Evolutionary conservation across 2,329 filamentous ascomycete genomes (phyloP).

Genomic region (Aspergillus nomiae): DNA sequence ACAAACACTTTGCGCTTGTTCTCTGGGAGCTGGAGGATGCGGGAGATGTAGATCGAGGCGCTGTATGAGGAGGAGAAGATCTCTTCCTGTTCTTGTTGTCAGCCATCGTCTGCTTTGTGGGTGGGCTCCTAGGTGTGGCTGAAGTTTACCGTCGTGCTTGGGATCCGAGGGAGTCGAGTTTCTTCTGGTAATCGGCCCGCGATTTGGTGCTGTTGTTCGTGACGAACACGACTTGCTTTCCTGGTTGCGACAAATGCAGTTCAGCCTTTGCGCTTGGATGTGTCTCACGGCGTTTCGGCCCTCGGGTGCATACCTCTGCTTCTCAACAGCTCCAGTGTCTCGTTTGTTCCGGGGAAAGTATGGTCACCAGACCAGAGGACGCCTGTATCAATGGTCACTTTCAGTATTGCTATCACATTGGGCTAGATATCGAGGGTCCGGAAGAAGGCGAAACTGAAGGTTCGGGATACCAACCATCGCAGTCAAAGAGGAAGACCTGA

Average conservation of each 20-base stretch:
- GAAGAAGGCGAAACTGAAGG: background rate
- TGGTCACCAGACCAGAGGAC: constrained; percentile 96
- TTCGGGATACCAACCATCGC: constrained; percentile 72
- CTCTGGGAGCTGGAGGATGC: constrained; percentile 77
- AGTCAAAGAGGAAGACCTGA: constrained; percentile 92
- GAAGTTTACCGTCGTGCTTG: constrained; percentile 62
- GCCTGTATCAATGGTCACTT: constrained; percentile 58
- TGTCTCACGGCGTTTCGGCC: constrained; percentile 7
- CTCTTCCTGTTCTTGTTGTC: constrained; percentile 66
- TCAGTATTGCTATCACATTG: constrained; percentile 36
- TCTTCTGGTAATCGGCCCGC: constrained; percentile 87
- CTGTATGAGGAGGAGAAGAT: constrained; percentile 97
- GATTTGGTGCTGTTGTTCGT: constrained; percentile 99
- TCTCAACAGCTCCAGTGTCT: constrained; percentile 81
- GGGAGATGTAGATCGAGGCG: constrained; percentile 90
- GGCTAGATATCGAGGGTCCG: background rate
- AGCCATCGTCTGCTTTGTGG: background rate
- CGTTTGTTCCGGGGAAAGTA: constrained; percentile 79
- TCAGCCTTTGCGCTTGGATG: background rate
- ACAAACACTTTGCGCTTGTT: constrained; percentile 93
- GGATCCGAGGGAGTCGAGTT: constrained; percentile 80
- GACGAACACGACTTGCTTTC: constrained; percentile 91
- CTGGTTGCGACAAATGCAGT: constrained; percentile 48
- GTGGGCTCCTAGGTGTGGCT: background rate
- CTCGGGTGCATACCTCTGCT: constrained; percentile 64